phyloP scores from a whole-genome alignment of 306 rosid genomes.

The Bauhinia variegata region DNA sequence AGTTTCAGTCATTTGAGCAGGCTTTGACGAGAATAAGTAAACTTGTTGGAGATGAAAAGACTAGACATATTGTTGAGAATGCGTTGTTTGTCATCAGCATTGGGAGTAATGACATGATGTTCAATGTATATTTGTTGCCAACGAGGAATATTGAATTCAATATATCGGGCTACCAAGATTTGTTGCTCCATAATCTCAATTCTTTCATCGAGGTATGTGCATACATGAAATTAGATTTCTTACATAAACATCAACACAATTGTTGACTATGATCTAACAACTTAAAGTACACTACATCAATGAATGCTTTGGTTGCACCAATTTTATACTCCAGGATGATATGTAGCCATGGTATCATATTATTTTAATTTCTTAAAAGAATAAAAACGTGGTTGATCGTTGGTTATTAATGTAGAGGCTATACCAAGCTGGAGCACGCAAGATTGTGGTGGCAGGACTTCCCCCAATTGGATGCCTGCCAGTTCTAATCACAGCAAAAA shows the following conservation, averaged over 20 bases:
- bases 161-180: slow-evolving; percentile 35
- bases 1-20: slow-evolving; percentile 41
- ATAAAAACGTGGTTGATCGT: background rate
- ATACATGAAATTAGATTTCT: too few species aligned
- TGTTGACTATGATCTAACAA: too few species aligned
- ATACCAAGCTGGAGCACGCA: slow-evolving; percentile 40
- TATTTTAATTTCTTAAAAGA: background rate
- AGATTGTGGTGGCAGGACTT: slow-evolving; percentile 47
- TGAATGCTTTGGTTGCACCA: too few species aligned
- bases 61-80: slow-evolving; percentile 32
- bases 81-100: slow-evolving; percentile 45
- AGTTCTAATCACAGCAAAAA: slow-evolving; percentile 22
- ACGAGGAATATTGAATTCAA: background rate
- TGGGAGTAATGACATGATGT: slow-evolving; percentile 54
- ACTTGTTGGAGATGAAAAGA: slow-evolving; percentile 34
- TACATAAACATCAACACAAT: too few species aligned
- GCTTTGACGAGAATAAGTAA: slow-evolving; percentile 32
- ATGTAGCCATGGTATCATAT: too few species aligned
- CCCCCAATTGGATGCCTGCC: slow-evolving; percentile 62
- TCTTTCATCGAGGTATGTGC: slow-evolving; percentile 43
- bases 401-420: slow-evolving; percentile 37
- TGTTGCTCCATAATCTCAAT: slow-evolving; percentile 37
- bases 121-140: slow-evolving; percentile 31
- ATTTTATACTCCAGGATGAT: too few species aligned
- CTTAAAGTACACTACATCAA: too few species aligned